Evolutionary conservation across 2,329 filamentous ascomycete genomes (phyloP).

Genomic region (Fusarium stilboides): DNA sequence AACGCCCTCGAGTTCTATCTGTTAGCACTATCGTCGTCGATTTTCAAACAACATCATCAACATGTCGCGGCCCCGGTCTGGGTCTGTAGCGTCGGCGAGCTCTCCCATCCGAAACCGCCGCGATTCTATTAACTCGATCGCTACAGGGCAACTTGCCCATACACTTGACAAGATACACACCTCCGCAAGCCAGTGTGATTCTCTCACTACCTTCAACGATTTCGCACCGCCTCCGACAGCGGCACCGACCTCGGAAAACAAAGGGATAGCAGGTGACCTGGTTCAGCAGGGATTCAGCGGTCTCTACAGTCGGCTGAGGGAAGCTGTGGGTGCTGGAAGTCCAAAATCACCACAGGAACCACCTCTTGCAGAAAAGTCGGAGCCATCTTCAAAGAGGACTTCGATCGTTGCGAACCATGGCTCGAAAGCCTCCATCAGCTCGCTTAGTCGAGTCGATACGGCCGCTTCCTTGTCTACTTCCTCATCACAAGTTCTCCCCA

Average conservation of each 20-base stretch:
- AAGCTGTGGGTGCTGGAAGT: conserved; percentile 81
- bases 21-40: conserved; percentile 4
- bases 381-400: conserved; percentile 59
- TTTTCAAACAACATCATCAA: conserved; percentile 14
- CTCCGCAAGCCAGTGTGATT: conserved; percentile 86
- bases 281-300: conserved; percentile 91
- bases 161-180: conserved; percentile 90
- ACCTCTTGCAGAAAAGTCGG: conserved; percentile 46
- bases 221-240: conserved; percentile 80
- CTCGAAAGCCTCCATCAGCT: conserved; percentile 60
- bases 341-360: conserved; percentile 56
- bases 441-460: conserved; percentile 61
- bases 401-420: conserved; percentile 58
- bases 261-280: conserved; percentile 78
- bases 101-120: conserved; percentile 57
- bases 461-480: conserved; percentile 50
- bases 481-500: conserved; percentile 51
- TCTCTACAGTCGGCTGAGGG: conserved; percentile 87
- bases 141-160: conserved; percentile 80
- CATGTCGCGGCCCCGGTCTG: conserved; percentile 52
- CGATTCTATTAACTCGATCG: conserved; percentile 59
- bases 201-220: conserved; percentile 94
- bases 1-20: not conserved
- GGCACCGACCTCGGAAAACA: conserved; percentile 73
- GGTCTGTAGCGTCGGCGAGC: conserved; percentile 49